These are phyloP conservation scores for Saccharomycopsis sp. DNA, from an alignment of 805 yeast genomes.

Conservation along the genomic window DNA sequence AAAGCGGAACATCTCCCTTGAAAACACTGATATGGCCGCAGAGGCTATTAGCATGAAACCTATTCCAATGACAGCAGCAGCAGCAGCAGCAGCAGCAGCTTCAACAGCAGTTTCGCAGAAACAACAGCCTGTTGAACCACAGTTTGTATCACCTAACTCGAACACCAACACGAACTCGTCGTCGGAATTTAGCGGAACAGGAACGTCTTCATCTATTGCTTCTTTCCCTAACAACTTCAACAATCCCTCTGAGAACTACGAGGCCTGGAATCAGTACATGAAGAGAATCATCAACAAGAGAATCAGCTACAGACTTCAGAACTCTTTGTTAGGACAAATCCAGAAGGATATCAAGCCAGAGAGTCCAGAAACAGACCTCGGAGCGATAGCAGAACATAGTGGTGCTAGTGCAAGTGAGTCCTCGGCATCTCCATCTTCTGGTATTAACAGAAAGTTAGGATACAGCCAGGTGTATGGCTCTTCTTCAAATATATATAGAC, in stretches of 20 bases:
- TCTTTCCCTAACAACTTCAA: not conserved
- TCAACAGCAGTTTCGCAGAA: not conserved
- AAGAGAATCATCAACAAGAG: conserved; percentile 17
- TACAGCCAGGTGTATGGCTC: not conserved
- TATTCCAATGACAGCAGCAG: too few relatives aligned
- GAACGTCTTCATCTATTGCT: not conserved
- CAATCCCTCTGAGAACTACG: conserved; percentile 6
- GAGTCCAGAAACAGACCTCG: not conserved
- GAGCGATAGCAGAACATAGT: too few relatives aligned
- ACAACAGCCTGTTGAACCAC: not conserved
- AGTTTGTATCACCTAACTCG: not conserved
- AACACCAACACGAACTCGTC: not conserved
- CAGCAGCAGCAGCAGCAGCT: not conserved
- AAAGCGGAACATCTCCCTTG: not conserved
- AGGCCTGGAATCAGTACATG: conserved; percentile 20
- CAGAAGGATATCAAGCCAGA: not conserved
- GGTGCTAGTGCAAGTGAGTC: not conserved
- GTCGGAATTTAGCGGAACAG: not conserved
- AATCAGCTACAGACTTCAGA: conserved; percentile 15
- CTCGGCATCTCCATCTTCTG: not conserved
- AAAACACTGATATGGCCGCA: not conserved
- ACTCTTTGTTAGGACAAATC: conserved; percentile 3
- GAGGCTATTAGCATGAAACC: too few relatives aligned
- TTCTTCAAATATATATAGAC: not conserved
- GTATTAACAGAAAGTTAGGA: not conserved